phyloP scores from a whole-genome alignment of 441 rosid species.

The Erodium chrysanthum region DNA sequence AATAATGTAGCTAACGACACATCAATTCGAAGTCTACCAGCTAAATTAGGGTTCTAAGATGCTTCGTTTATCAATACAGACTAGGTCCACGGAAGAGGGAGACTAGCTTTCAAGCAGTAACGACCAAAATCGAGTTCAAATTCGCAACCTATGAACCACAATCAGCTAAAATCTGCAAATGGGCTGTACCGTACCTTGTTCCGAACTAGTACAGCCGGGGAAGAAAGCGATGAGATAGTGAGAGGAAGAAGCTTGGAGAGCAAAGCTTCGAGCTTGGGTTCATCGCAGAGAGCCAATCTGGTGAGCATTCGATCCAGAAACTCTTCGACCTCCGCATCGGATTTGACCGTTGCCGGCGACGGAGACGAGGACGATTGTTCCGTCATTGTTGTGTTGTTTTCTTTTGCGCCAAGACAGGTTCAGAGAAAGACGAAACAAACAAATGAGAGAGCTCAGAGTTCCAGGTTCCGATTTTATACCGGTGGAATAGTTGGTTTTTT shows the following conservation, averaged over 20 bases:
- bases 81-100: background rate
- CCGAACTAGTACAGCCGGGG: slow-evolving; percentile 49
- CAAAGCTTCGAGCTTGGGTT: slow-evolving; percentile 61
- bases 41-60: background rate
- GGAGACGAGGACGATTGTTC: slow-evolving; percentile 35
- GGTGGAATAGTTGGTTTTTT: too few relatives aligned
- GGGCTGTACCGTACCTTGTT: slow-evolving; percentile 41
- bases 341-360: slow-evolving; percentile 26
- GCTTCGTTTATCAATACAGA: background rate
- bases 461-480: background rate
- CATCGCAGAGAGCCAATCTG: slow-evolving; percentile 78
- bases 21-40: background rate
- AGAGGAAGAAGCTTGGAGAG: slow-evolving; percentile 73
- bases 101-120: background rate
- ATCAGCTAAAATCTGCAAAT: slow-evolving; percentile 10
- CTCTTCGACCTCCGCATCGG: slow-evolving; percentile 71
- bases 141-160: background rate
- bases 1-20: background rate
- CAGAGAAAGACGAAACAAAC: background rate
- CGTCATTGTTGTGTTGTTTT: slow-evolving; percentile 25
- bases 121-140: background rate
- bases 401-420: background rate
- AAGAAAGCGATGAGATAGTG: slow-evolving; percentile 63
- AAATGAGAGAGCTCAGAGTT: background rate
- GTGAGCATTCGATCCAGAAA: slow-evolving; percentile 90